Conservation (phyloP, 2,329 filamentous ascomycete species). For the Talaromyces funiculosus region DNA sequence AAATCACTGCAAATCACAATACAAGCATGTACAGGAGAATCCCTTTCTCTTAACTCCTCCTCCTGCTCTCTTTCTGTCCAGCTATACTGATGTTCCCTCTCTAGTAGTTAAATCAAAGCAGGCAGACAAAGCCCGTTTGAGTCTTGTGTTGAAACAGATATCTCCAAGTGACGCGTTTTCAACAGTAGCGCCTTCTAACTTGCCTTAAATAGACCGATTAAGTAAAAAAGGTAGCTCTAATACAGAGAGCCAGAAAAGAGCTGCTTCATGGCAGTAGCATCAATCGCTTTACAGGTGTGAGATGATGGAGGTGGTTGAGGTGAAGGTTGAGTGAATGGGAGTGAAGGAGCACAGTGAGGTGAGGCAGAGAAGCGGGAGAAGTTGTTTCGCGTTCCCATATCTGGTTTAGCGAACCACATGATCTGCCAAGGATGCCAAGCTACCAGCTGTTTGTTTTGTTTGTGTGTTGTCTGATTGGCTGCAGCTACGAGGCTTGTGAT, state of each 20-base stretch:
- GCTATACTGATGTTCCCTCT: not conserved
- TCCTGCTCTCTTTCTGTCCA: not conserved
- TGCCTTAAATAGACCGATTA: slow-evolving; percentile 21
- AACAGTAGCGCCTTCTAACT: slow-evolving; percentile 16
- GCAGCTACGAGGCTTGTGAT: slow-evolving; percentile 17
- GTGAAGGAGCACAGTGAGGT: slow-evolving; percentile 1
- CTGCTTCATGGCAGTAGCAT: slow-evolving; percentile 31
- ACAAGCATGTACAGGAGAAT: slow-evolving; percentile 13
- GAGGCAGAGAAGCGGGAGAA: slow-evolving; percentile 3
- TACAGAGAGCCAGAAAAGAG: slow-evolving; percentile 30
- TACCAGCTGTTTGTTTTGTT: slow-evolving; percentile 17
- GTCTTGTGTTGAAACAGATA: not conserved
- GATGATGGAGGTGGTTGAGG: slow-evolving; percentile 17
- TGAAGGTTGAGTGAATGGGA: slow-evolving; percentile 3
- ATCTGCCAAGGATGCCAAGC: slow-evolving; percentile 5
- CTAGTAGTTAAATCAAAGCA: not conserved
- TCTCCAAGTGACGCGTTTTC: not conserved
- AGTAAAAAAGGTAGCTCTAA: slow-evolving; percentile 26
- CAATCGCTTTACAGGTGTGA: slow-evolving; percentile 36
- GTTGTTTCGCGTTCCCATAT: slow-evolving; percentile 15
- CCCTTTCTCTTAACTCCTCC: slow-evolving; percentile 1
- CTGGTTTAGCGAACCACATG: slow-evolving; percentile 17
- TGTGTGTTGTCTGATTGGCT: slow-evolving; percentile 12
- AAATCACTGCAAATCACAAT: slow-evolving; percentile 5
- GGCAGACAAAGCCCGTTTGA: not conserved